A percentile compares a stretch with the other conserved stretches of the same genome.
These are phyloP conservation scores for Ormosia emarginata DNA, from an alignment of 306 rosid genomes.

Conservation along the genomic window DNA sequence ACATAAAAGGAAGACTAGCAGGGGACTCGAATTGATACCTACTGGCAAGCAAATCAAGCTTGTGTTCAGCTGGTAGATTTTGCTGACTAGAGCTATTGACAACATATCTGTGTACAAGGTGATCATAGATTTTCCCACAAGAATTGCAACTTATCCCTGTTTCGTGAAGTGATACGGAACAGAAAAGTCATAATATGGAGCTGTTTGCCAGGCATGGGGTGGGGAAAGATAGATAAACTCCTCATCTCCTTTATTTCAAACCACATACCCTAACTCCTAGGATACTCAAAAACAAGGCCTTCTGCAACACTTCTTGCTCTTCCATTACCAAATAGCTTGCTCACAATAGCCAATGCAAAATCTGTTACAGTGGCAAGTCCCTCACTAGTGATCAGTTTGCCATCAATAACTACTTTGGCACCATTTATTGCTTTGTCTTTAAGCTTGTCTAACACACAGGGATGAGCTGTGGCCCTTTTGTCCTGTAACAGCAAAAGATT, in stretches of 20 bases:
- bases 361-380: slow-evolving; percentile 72
- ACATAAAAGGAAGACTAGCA: not conserved
- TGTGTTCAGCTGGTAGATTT: not conserved
- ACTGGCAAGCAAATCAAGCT: not conserved
- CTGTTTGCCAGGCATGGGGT: not conserved
- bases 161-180: not conserved
- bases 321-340: slow-evolving; percentile 74
- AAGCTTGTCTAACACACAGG: slow-evolving; percentile 37
- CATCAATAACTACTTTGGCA: slow-evolving; percentile 78
- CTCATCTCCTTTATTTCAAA: slow-evolving; percentile 13
- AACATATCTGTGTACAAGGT: not conserved
- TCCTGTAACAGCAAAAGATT: slow-evolving; percentile 43
- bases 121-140: not conserved
- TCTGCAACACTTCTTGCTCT: slow-evolving; percentile 97
- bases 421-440: slow-evolving; percentile 42
- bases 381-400: slow-evolving; percentile 76
- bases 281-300: slow-evolving; percentile 84
- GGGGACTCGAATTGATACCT: not conserved
- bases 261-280: slow-evolving; percentile 37
- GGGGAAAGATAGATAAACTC: slow-evolving; percentile 1
- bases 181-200: not conserved
- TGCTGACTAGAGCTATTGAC: not conserved
- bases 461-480: slow-evolving; percentile 62
- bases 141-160: not conserved
- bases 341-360: slow-evolving; percentile 75